Evolutionary conservation across 495 filamentous ascomycete genomes (phyloP).

Genomic region (Penicillium herquei): DNA sequence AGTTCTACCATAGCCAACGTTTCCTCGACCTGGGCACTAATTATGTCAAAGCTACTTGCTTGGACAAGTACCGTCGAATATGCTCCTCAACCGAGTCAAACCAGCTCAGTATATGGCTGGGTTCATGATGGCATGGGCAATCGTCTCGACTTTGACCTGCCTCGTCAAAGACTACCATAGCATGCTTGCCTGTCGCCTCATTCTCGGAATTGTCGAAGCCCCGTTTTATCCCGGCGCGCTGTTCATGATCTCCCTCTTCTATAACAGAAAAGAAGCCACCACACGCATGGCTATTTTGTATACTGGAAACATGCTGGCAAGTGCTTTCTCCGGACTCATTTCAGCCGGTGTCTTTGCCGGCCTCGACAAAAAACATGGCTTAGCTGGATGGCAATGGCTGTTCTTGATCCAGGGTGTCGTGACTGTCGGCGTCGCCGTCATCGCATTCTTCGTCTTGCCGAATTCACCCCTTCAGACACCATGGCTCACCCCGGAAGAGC

Average conservation of each 20-base stretch:
- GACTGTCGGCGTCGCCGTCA: slow-evolving; percentile 57
- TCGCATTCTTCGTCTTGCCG: slow-evolving; percentile 65
- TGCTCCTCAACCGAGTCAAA: too few species aligned
- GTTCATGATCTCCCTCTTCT: slow-evolving; percentile 60
- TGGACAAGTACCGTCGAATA: too few species aligned
- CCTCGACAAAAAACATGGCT: slow-evolving; percentile 28
- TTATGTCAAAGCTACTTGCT: too few species aligned
- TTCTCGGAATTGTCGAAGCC: slow-evolving; percentile 56
- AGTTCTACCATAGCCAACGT: too few species aligned
- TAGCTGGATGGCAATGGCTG: slow-evolving; percentile 66
- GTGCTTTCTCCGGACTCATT: slow-evolving; percentile 63
- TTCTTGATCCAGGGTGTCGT: slow-evolving; percentile 69
- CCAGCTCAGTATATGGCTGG: too few species aligned
- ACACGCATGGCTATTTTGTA: slow-evolving; percentile 71
- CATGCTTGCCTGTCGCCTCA: slow-evolving; percentile 44
- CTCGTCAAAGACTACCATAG: slow-evolving; percentile 51
- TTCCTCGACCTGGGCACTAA: too few species aligned
- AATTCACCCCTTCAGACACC: slow-evolving; percentile 37
- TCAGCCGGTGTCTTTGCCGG: slow-evolving; percentile 73
- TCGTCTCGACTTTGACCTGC: too few species aligned
- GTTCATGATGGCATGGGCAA: too few species aligned
- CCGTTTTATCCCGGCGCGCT: slow-evolving; percentile 60
- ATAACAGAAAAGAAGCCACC: slow-evolving; percentile 62
- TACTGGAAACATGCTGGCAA: slow-evolving; percentile 64
- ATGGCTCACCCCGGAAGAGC: too few species aligned